Base-by-base conservation (phyloP, 2,329 filamentous ascomycete genomes). In the Microdochium nivale region DNA sequence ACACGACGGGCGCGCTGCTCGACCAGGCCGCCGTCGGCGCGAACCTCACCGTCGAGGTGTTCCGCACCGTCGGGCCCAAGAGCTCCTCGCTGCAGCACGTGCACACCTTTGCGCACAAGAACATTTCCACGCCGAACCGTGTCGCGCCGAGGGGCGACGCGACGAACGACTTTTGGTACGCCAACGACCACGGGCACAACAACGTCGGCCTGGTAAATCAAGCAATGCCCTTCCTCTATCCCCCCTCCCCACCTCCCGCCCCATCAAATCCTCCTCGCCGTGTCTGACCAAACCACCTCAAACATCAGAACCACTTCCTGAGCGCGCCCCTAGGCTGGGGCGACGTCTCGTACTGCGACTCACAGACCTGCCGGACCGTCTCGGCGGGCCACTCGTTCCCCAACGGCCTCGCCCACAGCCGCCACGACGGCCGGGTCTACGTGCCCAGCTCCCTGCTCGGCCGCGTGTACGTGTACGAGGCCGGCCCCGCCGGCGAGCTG, bases 281-380 rank as follows among this genome's bases (percentile, higher is more conserved):
- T n/a, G n/a, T 40, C 19, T 40, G 19, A 40, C 35, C 8, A 8
- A 16, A 7, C 21, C 40, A 23, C 14, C 9, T 19, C 2, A n/a
- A n/a, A 16, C 4, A 25, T 13, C 35, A 62, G 59, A 51, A 44
- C 49, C 51, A 52, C 3, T 50, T 55, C 0, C n/a, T 67, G 0
- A 53, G 59, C 0, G 50, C 59, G 1, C 33, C 67, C 3, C 5
- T 67, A 1, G 55, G 54, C 4, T 55, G 52, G 1, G 64, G 63
- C 2, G 60, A 68, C 47, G 56, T 67, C 0, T 55, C 59, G 1
- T 61, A 62, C 49, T 70, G 67, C 46, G 50, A 54, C 13, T 43
- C 49, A 1, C 30, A 33, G 3, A 30, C 11, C 1, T 62, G 57
- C 13, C 64, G 63, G 52, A 58, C 50, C 21, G 49, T 55, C 2